These are phyloP conservation scores for Grigorovia yakushimaensis DNA, from an alignment of 805 yeast genomes.

Conservation along the genomic window DNA sequence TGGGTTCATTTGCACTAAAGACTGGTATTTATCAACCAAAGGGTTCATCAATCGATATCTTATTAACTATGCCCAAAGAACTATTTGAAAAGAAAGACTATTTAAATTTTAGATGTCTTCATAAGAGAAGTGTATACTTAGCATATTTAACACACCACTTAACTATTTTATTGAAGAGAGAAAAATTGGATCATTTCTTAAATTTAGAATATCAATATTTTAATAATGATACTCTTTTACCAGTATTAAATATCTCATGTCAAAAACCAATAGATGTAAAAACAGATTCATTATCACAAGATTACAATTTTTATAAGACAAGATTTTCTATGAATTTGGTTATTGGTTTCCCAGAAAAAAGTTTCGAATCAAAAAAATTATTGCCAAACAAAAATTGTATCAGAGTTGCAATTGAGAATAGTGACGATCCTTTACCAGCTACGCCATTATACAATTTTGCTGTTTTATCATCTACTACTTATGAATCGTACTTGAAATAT, in stretches of 20 bases:
- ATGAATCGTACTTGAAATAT: conserved; percentile 62
- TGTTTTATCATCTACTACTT: conserved; percentile 56
- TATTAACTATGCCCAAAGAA: conserved; percentile 69
- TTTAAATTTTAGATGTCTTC: conserved; percentile 78
- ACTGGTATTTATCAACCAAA: conserved; percentile 61
- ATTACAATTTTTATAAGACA: conserved; percentile 52
- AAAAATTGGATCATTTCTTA: conserved; percentile 37
- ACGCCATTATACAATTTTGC: conserved; percentile 87
- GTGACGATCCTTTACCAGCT: conserved; percentile 12
- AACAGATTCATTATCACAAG: background rate
- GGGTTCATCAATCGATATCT: conserved; percentile 66
- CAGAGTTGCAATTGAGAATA: conserved; percentile 44
- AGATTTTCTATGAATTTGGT: conserved; percentile 64
- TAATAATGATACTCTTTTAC: conserved; percentile 70
- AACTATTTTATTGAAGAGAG: conserved; percentile 41
- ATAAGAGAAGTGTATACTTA: conserved; percentile 80
- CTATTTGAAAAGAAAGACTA: conserved; percentile 81
- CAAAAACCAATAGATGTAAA: conserved; percentile 5
- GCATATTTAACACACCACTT: conserved; percentile 68
- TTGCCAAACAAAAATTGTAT: conserved; percentile 75
- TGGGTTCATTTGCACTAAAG: conserved; percentile 84
- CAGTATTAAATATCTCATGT: conserved; percentile 58
- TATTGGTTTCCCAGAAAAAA: conserved; percentile 59
- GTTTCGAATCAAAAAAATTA: conserved; percentile 67
- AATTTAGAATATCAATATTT: conserved; percentile 55